phyloP scores from a whole-genome alignment of 2,329 filamentous ascomycete genomes.

The Botrytis galanthina region DNA sequence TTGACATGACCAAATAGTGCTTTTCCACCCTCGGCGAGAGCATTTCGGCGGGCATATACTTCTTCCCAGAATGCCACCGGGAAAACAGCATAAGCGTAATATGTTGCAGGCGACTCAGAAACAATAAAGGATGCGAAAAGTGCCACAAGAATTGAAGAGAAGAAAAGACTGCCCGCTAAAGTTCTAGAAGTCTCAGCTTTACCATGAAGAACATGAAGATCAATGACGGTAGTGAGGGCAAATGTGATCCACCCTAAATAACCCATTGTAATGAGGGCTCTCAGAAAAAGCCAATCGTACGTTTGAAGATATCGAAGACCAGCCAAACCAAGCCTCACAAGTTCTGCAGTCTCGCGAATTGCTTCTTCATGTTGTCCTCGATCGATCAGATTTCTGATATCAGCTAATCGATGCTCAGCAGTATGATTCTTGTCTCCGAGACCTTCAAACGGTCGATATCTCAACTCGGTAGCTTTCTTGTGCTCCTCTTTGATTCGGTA shows the following conservation, averaged over 20 bases:
- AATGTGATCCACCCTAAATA: conserved; percentile 97
- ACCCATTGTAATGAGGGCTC: conserved; percentile 82
- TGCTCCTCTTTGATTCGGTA: conserved; percentile 89
- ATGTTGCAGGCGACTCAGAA: conserved; percentile 76
- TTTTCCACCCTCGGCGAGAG: conserved; percentile 63
- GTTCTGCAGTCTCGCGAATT: conserved; percentile 71
- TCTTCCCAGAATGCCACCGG: conserved; percentile 97
- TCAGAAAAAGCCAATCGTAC: conserved; percentile 96
- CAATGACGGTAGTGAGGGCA: conserved; percentile 82
- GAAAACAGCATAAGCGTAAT: conserved; percentile 91
- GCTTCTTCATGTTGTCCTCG: conserved; percentile 68
- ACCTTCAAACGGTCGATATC: conserved; percentile 72
- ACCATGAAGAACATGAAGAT: conserved; percentile 79
- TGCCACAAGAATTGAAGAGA: conserved; percentile 71
- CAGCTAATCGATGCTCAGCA: conserved; percentile 63
- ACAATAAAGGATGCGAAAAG: conserved; percentile 78
- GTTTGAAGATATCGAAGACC: conserved; percentile 93
- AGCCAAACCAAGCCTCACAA: conserved; percentile 74
- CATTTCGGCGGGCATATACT: conserved; percentile 73
- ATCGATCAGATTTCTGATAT: conserved; percentile 67
- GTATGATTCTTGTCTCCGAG: conserved; percentile 67
- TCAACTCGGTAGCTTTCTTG: conserved; percentile 72
- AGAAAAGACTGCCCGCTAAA: conserved; percentile 57
- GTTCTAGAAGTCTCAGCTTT: conserved; percentile 63
- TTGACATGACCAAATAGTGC: conserved; percentile 68